Base-by-base conservation (phyloP, 345 rosid genomes). In the Salix exigua region DNA sequence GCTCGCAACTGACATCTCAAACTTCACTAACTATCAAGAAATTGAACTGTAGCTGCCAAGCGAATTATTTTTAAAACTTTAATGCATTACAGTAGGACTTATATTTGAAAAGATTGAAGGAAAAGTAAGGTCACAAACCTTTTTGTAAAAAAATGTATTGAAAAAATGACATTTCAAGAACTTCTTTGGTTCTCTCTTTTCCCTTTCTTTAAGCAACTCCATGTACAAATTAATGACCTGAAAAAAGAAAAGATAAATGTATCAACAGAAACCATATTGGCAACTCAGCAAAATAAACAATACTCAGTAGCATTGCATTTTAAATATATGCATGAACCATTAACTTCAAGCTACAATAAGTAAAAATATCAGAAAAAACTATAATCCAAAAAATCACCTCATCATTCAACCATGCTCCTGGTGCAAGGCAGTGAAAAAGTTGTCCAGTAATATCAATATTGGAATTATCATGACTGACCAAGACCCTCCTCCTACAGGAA, bases 81-180 rank as follows among this genome's bases (percentile, higher is more conserved):
- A 23, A 65, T 69, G 5, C 21, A 72, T 13, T 19, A 75, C 60
- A 26, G 48, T 30, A 70, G 73, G 55, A 40, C 50, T 18, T 4
- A 74, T 55, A 30, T 40, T 42, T 72, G 16, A 21, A 18, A 72
- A 67, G 66, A 67, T 19, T 26, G n/a, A 38, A 63, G 25, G 23
- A 9, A 42, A 55, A 73, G 74, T 23, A 75, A 55, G 73, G 71
- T 23, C 44, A 73, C 77, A 33, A 70, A 96, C 99, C 99, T 91
- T 96, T 17, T 92, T 92, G 90, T 90, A 96, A 83, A 96, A 96
- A 73, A 96, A 96, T 62, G 99, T 91, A 83, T 77, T 96, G 83
- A 89, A 92, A 72, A 92, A 96, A 89, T 96, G 99, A 71, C 98
- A 96, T 86, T 91, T 96, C 69, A 94, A 75, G 79, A 91, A 92